phyloP scores from a whole-genome alignment of 805 yeast species.

The Sugiyamaella floridensis region DNA sequence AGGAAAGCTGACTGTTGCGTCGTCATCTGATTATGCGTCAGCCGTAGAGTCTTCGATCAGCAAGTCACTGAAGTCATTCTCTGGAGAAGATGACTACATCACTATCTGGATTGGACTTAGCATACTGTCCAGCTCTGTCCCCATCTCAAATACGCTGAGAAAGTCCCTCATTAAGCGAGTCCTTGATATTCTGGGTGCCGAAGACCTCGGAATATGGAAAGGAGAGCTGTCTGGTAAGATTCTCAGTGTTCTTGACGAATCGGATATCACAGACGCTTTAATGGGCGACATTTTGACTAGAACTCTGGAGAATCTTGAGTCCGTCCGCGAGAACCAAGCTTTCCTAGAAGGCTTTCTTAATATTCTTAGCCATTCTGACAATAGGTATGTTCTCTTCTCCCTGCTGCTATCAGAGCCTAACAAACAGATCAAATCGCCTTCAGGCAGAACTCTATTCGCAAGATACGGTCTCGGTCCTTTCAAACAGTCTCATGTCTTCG shows the following conservation, averaged over 20 bases:
- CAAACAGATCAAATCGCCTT: background rate
- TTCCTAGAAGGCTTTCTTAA: background rate
- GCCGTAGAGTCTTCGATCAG: background rate
- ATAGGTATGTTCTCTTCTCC: background rate
- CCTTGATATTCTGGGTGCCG: background rate
- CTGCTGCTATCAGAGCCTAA: no score
- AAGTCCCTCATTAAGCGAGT: background rate
- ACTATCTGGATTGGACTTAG: background rate
- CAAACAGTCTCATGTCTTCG: slow-evolving; percentile 28
- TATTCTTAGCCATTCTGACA: background rate
- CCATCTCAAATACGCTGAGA: background rate
- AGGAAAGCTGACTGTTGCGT: background rate
- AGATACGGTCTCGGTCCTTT: background rate
- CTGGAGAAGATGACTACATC: background rate
- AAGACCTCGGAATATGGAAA: background rate
- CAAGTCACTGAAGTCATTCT: background rate
- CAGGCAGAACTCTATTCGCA: background rate
- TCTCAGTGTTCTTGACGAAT: background rate
- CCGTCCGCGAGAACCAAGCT: background rate
- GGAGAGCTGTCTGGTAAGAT: background rate
- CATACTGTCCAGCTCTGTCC: background rate
- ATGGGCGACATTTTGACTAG: background rate
- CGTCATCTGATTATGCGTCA: background rate
- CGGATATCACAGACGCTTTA: background rate
- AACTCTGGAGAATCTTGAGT: background rate